phyloP scores from a whole-genome alignment of 2,329 filamentous ascomycete genomes.

The Helotiales sp. region DNA sequence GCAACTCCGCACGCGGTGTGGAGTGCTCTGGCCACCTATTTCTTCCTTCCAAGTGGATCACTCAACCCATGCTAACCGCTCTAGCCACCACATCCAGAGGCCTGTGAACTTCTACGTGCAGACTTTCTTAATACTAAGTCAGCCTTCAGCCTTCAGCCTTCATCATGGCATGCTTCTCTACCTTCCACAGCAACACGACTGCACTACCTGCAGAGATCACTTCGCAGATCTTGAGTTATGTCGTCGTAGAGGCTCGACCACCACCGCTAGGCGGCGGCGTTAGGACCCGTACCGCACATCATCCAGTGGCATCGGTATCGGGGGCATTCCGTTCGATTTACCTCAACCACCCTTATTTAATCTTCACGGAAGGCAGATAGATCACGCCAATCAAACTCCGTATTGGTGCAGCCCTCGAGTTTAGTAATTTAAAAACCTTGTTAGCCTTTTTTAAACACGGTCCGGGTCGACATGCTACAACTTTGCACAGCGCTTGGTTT shows the following conservation, averaged over 20 bases:
- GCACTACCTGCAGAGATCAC: constrained; percentile 25
- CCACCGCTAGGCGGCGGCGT: constrained; percentile 19
- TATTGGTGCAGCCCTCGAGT: constrained; percentile 27
- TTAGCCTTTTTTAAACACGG: constrained; percentile 26
- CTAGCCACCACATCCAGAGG: too few relatives aligned
- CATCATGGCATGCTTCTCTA: neutral
- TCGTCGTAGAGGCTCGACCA: constrained; percentile 20
- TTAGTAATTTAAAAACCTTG: constrained; percentile 20
- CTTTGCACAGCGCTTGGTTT: constrained; percentile 23
- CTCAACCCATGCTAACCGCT: too few relatives aligned
- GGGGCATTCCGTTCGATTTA: constrained; percentile 14
- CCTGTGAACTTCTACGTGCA: too few relatives aligned
- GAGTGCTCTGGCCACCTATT: too few relatives aligned
- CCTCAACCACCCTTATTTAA: constrained; percentile 17
- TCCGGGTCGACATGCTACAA: constrained; percentile 18
- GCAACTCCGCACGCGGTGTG: too few relatives aligned
- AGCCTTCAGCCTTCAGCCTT: neutral
- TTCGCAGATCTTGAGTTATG: neutral
- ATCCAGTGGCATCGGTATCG: constrained; percentile 20
- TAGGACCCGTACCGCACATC: constrained; percentile 8
- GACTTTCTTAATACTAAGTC: too few relatives aligned
- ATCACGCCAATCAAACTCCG: constrained; percentile 20
- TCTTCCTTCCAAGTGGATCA: too few relatives aligned
- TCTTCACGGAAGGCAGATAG: constrained; percentile 18
- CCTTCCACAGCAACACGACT: constrained; percentile 15